Base-by-base conservation (phyloP, 805 yeast species). In the Suhomyces canberraensis region DNA sequence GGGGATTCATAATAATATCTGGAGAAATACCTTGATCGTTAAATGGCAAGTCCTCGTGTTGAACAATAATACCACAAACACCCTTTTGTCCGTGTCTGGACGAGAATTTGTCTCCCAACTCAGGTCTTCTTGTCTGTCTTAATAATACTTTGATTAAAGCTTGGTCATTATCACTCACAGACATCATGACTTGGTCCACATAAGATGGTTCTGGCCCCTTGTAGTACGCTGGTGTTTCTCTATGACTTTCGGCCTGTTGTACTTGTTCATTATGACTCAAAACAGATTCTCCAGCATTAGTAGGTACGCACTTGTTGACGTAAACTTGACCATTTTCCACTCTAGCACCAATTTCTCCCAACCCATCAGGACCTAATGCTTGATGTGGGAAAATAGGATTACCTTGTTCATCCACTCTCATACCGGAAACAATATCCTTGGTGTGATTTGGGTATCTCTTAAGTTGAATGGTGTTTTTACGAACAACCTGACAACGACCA, bases 41-140 rank as follows among this genome's bases (percentile, higher is more conserved):
- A 64, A 91, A 91, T 11, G 98, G 98, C 74, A 91, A 73, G 55
- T 91, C 98, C 51, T 91, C 98, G 58, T 91, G 98, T 50, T 88
- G 89, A 4, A 91, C 97, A 60, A 91, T 93, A 49, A 93, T 88
- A 66, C 98, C 98, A 71, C 98, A 91, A 20, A 93, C 98, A 78
- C 98, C 98, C 71, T 91, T 91, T 61, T 91, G 98, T 26, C 98
- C 98, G 66, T 91, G 98, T 64, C 98, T 79, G 1, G 96, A 88
- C 2, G 97, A 89, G 56, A 93, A 93, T 62, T 93, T 93, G 57
- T 93, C 98, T 47, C 98, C 98, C 35, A 93, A 69, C 65, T 93
- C 98, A 0, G 98, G 98, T 59, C 98, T 79, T 70, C 98, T 80
- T 4, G 97, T 89, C 58, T 93, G 98, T 58, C 98, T 77, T 42